Percentiles rank a stretch among this genome's conserved stretches.
Conservation (phyloP, 805 yeast species). For the Yamadazyma scolyti region DNA sequence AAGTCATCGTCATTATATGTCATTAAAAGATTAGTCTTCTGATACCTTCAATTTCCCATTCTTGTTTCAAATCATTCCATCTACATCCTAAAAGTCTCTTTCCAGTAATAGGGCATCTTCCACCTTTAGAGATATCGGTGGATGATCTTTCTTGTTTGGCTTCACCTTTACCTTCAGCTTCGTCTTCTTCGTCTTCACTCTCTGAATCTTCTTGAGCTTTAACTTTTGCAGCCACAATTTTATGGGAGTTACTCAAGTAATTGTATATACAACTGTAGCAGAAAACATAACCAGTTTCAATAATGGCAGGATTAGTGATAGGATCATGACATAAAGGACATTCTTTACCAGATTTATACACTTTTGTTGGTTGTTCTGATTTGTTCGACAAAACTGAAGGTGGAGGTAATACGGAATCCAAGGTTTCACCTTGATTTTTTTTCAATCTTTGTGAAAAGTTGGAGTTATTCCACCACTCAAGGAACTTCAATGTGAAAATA, state of each 20-base stretch:
- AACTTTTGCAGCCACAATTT: slow-evolving; percentile 20
- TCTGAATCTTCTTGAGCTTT: slow-evolving; percentile 4
- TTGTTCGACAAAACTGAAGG: slow-evolving; percentile 25
- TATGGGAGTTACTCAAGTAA: slow-evolving; percentile 49
- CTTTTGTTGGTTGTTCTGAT: slow-evolving; percentile 12
- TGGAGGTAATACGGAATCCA: slow-evolving; percentile 49
- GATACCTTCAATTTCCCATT: slow-evolving; percentile 74
- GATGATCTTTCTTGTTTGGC: slow-evolving; percentile 7
- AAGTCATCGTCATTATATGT: neutral
- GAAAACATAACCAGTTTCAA: slow-evolving; percentile 89
- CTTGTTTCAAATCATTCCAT: slow-evolving; percentile 51
- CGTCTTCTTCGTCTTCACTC: slow-evolving; percentile 8
- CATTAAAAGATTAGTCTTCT: slow-evolving; percentile 64
- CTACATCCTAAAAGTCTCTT: slow-evolving; percentile 67
- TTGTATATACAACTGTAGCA: slow-evolving; percentile 84
- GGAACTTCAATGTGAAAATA: slow-evolving; percentile 73
- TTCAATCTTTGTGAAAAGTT: slow-evolving; percentile 62
- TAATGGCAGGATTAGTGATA: slow-evolving; percentile 75
- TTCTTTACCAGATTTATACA: slow-evolving; percentile 25
- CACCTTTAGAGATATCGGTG: slow-evolving; percentile 45
- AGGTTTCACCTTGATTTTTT: slow-evolving; percentile 40
- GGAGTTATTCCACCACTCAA: slow-evolving; percentile 91
- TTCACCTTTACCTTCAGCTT: slow-evolving; percentile 15
- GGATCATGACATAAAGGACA: slow-evolving; percentile 71
- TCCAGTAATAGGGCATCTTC: slow-evolving; percentile 83